A percentile compares a stretch with the other conserved stretches of the same genome.
Conservation (phyloP, 1,139 yeast genomes). For the Debaryomyces sp. region DNA sequence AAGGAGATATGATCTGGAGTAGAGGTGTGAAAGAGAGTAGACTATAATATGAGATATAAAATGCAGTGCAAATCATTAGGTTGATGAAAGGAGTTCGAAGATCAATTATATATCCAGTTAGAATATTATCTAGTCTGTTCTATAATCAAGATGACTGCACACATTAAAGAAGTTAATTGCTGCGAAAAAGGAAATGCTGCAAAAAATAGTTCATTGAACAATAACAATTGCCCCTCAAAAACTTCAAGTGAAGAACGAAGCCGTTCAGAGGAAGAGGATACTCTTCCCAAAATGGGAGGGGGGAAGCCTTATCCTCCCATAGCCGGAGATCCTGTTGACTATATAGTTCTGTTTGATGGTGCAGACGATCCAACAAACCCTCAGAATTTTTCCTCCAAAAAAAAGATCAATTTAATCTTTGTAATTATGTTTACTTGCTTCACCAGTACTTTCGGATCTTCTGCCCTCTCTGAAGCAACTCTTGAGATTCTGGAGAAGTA, state of each 20-base stretch:
- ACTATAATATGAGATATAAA: no score
- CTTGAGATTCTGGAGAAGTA: conserved; percentile 25
- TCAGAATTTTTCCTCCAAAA: background rate
- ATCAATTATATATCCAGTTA: background rate
- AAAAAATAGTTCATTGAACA: background rate
- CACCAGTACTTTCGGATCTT: conserved; percentile 45
- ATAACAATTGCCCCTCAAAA: background rate
- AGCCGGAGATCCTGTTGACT: background rate
- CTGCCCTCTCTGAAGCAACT: conserved; percentile 40
- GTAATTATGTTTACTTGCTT: background rate
- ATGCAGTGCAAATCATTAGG: background rate
- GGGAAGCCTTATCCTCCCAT: background rate
- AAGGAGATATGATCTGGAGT: no score
- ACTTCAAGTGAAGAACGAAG: background rate
- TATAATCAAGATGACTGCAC: background rate
- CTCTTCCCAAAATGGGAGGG: background rate
- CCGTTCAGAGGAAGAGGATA: background rate
- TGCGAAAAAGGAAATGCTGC: background rate
- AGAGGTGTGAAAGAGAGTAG: no score
- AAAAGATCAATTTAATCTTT: background rate
- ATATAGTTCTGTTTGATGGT: background rate
- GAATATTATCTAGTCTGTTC: no score
- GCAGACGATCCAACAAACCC: background rate
- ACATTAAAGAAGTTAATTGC: background rate
- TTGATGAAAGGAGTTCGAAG: background rate